phyloP scores from a whole-genome alignment of 306 rosid genomes.

The Quercus dentata region DNA sequence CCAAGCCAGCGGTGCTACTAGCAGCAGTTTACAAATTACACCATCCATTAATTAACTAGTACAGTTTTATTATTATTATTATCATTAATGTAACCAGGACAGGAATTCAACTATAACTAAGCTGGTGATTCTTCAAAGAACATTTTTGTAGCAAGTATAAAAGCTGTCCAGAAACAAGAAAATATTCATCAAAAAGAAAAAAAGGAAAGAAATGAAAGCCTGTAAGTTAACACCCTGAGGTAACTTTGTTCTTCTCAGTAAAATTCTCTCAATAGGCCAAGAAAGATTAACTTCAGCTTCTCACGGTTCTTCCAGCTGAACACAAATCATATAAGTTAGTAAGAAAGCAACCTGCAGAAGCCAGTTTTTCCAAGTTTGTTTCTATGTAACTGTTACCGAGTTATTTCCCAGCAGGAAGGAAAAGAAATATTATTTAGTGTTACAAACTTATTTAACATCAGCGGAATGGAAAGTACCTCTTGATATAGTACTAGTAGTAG shows the following conservation, averaged over 20 bases:
- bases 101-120: too few relatives aligned
- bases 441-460: too few relatives aligned
- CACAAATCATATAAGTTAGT: background rate
- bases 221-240: background rate
- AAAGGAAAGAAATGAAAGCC: background rate
- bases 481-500: slow-evolving; percentile 36
- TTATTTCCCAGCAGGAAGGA: background rate
- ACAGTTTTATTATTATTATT: too few relatives aligned
- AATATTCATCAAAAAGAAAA: background rate
- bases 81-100: too few relatives aligned
- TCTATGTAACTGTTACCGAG: background rate
- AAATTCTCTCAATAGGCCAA: background rate
- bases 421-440: background rate
- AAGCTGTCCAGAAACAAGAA: background rate
- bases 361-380: background rate
- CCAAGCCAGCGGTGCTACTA: too few relatives aligned
- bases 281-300: slow-evolving; percentile 13
- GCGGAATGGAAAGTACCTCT: slow-evolving; percentile 21
- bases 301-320: slow-evolving; percentile 38
- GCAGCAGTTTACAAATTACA: too few relatives aligned
- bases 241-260: background rate
- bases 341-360: background rate
- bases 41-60: too few relatives aligned
- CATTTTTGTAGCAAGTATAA: background rate
- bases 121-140: background rate